Conservation (phyloP, 2,329 filamentous ascomycete genomes). For the Botrytis aclada region DNA sequence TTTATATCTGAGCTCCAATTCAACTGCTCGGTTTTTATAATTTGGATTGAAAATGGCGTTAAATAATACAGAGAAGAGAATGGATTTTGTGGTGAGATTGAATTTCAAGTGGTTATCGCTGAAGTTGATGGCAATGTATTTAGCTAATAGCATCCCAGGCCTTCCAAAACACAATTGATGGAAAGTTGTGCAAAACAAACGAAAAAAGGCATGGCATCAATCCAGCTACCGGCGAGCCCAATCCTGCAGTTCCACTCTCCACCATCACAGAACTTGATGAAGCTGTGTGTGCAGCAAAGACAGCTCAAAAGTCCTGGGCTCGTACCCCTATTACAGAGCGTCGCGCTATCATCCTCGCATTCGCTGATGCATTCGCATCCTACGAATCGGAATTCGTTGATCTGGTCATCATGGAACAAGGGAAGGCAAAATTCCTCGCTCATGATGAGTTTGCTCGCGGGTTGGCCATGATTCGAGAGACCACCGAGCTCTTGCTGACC, state of each 20-base stretch:
- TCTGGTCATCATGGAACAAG: constrained; percentile 48
- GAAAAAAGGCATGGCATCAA: constrained; percentile 20
- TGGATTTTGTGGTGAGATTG: not conserved
- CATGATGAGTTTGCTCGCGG: constrained; percentile 22
- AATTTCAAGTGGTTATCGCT: not conserved
- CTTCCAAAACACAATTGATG: constrained; percentile 17
- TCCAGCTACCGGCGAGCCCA: constrained; percentile 21
- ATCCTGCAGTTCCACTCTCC: constrained; percentile 41
- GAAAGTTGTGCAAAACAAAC: not conserved
- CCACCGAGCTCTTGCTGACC: not conserved
- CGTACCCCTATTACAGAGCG: constrained; percentile 44
- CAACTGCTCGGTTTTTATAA: too few species aligned
- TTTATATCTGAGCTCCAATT: not conserved
- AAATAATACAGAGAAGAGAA: not conserved
- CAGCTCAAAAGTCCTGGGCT: constrained; percentile 48
- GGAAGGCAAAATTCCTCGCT: constrained; percentile 44
- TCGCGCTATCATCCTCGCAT: constrained; percentile 37
- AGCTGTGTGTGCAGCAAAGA: constrained; percentile 45
- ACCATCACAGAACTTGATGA: constrained; percentile 44
- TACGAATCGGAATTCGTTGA: constrained; percentile 7
- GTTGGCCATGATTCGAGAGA: constrained; percentile 17
- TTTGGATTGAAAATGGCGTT: not conserved
- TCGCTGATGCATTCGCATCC: constrained; percentile 42
- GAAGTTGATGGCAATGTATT: not conserved
- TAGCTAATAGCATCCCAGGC: not conserved